Percentiles rank a stretch among this genome's conserved stretches.
These are phyloP conservation scores for Alternaria gansuensis DNA, from an alignment of 2,329 filamentous ascomycete genomes.

Conservation along the genomic window DNA sequence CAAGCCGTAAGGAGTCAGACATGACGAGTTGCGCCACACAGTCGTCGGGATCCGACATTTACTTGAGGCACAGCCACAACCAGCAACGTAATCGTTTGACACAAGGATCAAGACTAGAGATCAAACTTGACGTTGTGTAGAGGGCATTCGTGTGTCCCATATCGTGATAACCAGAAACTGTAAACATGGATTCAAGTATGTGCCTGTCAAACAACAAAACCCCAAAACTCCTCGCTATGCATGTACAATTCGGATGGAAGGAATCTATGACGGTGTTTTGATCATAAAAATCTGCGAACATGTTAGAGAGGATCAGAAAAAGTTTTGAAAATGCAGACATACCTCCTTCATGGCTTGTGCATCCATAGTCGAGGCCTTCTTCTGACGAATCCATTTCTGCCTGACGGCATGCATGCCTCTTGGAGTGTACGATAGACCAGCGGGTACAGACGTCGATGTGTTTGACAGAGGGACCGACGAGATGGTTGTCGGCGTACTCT, in stretches of 20 bases:
- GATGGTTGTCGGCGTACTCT: constrained; percentile 41
- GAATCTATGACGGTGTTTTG: constrained; percentile 43
- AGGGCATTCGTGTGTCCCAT: background rate
- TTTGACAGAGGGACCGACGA: constrained; percentile 51
- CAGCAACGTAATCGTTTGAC: background rate
- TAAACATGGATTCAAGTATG: background rate
- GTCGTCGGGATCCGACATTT: background rate
- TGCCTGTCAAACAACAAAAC: background rate
- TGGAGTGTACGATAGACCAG: constrained; percentile 51
- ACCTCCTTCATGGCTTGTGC: constrained; percentile 87
- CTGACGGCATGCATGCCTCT: constrained; percentile 76
- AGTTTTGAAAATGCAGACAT: constrained; percentile 24
- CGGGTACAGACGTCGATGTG: constrained; percentile 56
- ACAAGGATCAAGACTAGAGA: background rate
- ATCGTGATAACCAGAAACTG: background rate
- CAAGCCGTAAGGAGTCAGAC: background rate
- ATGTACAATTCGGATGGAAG: constrained; percentile 9
- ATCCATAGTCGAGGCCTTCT: constrained; percentile 83
- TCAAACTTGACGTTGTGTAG: background rate
- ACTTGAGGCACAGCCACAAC: constrained; percentile 5
- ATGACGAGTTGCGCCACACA: background rate
- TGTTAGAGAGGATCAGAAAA: constrained; percentile 20
- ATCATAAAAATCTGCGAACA: constrained; percentile 50
- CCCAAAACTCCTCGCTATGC: constrained; percentile 48
- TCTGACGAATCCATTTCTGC: constrained; percentile 86